Percentiles rank a stretch among this genome's conserved stretches.
phyloP scores from a whole-genome alignment of 345 rosid species.

The Salix viminalis region DNA sequence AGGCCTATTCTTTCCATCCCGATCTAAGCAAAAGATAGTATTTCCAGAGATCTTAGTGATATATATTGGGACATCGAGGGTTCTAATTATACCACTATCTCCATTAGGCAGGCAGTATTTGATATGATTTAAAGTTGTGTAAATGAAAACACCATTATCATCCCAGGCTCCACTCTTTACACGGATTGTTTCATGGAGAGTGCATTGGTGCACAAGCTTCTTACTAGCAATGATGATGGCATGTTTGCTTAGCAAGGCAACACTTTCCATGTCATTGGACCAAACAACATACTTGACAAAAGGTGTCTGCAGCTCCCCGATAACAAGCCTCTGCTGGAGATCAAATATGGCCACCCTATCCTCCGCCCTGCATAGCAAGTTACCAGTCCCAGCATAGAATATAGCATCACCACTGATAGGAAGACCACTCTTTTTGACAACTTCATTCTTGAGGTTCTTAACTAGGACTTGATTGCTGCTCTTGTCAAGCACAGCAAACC shows the following conservation, averaged over 20 bases:
- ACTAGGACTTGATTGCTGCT: conserved; percentile 78
- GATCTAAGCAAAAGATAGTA: conserved; percentile 72
- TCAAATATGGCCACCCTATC: conserved; percentile 81
- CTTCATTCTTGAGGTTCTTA: conserved; percentile 74
- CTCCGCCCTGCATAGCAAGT: conserved; percentile 77
- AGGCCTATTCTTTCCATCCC: conserved; percentile 73
- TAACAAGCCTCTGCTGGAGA: conserved; percentile 80
- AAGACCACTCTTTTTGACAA: conserved; percentile 67
- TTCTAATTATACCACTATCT: conserved; percentile 74
- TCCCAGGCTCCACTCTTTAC: conserved; percentile 98
- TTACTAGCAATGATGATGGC: conserved; percentile 78
- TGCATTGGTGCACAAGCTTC: conserved; percentile 76
- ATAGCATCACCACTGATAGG: conserved; percentile 76
- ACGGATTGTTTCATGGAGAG: conserved; percentile 88
- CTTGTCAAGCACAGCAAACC: conserved; percentile 91
- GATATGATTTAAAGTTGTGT: conserved; percentile 80
- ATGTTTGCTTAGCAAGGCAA: conserved; percentile 94
- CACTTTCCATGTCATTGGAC: conserved; percentile 91
- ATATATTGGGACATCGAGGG: conserved; percentile 82
- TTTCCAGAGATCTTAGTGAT: conserved; percentile 70
- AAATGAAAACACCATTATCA: conserved; percentile 86
- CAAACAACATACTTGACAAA: conserved; percentile 75
- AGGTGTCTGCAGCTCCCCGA: conserved; percentile 82
- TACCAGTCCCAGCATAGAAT: conserved; percentile 91
- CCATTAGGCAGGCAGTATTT: conserved; percentile 96